Base-by-base conservation (phyloP, 805 yeast genomes). In the Pichia paraexigua region DNA sequence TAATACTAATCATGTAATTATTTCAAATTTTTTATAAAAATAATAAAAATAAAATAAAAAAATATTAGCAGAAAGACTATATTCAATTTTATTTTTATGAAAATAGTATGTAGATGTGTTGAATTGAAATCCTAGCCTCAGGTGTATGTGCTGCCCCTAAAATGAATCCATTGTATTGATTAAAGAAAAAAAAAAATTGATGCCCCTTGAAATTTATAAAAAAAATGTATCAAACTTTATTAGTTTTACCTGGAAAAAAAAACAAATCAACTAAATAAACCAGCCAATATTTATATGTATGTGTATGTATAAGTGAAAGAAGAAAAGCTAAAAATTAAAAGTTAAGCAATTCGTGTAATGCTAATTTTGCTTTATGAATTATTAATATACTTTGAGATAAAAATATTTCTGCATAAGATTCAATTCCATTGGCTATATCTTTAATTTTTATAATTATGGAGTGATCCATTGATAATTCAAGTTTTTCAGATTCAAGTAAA, bases 281-380 rank as follows among this genome's bases (percentile, higher is more conserved):
- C 13, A 30, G 13, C 6, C 4, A 15, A 30, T 30, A 30, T 30
- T 30, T 30, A 12, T 30, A 30, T 30, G 35, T 30, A 30, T 30
- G 17, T 30, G 35, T 28, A 12, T 28, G 13, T 12, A 30, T 30
- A 12, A 13, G n/a, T 30, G 35, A 30, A 30, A 30, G 30, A 28
- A 28, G 30, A 28, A 28, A 28, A 28, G 30, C 30, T 28, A 37
- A 37, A 9, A 13, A 6, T 41, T 45, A 47, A 28, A 56, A 13
- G 6, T 45, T 45, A 47, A 28, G 53, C 21, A 56, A 39, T 39
- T 54, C 50, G 39, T 45, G 28, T 11, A 56, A 40, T 18, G 54
- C 30, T 13, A 54, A 27, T 32, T 52, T 55, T 39, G 56, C 53
- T 43, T 50, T 56, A 43, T 55, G 48, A 45, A 55, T 39, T n/a